A percentile compares a stretch with the other conserved stretches of the same genome.
These are phyloP conservation scores for Podaxis pistillaris DNA, from an alignment of 768 basidiomycete genomes.

Conservation along the genomic window DNA sequence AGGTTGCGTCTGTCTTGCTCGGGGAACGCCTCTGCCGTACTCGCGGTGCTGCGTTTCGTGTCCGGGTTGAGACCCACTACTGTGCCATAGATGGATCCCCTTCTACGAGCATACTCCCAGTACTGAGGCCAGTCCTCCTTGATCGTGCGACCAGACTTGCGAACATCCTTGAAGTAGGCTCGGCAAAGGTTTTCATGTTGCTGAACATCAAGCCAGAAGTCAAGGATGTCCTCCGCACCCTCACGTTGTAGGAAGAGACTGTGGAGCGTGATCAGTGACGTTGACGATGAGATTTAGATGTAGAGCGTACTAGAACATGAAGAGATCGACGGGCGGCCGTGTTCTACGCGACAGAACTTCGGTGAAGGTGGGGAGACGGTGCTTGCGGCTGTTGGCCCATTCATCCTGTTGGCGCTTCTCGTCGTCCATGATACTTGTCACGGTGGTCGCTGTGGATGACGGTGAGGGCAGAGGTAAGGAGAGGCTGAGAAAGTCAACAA, in stretches of 20 bases:
- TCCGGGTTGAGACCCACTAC: conserved; percentile 75
- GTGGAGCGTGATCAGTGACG: not conserved
- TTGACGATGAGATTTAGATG: conserved; percentile 9
- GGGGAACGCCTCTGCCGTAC: conserved; percentile 67
- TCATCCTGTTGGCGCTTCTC: conserved; percentile 68
- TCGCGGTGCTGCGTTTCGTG: conserved; percentile 78
- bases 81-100: conserved; percentile 92
- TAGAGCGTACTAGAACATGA: conserved; percentile 93
- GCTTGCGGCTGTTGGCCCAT: conserved; percentile 66
- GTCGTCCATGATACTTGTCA: conserved; percentile 35
- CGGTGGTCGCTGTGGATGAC: conserved; percentile 17
- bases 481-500: conserved; percentile 29
- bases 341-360: conserved; percentile 92
- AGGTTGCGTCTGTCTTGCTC: conserved; percentile 73
- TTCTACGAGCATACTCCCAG: conserved; percentile 87
- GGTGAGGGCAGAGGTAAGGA: conserved; percentile 20
- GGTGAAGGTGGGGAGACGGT: conserved; percentile 81
- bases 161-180: conserved; percentile 98
- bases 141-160: conserved; percentile 89
- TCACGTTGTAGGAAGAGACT: conserved; percentile 96
- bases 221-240: conserved; percentile 92
- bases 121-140: conserved; percentile 99
- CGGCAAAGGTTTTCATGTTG: conserved; percentile 99
- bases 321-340: conserved; percentile 93
- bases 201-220: conserved; percentile 99